Conservation (phyloP, 495 filamentous ascomycete species). For the Neurospora sp. region DNA sequence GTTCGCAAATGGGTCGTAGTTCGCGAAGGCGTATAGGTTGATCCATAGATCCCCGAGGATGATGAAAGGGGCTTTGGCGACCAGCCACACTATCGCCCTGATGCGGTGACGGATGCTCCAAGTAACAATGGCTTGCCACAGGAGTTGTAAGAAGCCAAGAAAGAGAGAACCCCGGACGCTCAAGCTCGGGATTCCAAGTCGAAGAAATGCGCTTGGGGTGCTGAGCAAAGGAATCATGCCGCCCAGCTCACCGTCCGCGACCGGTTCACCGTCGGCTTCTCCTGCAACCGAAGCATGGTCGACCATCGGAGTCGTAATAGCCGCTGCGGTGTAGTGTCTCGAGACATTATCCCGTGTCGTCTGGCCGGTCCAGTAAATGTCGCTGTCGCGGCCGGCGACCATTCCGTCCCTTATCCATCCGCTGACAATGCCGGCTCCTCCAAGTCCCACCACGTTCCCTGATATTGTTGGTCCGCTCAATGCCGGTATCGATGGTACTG, state of each 20-base stretch:
- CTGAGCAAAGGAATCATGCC: background rate
- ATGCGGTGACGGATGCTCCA: background rate
- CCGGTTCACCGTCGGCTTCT: background rate
- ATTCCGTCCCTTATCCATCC: background rate
- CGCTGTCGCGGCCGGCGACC: background rate
- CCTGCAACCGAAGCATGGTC: background rate
- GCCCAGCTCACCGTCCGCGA: background rate
- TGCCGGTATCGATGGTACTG: background rate
- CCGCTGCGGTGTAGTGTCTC: background rate
- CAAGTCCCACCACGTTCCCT: background rate
- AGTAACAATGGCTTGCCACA: background rate
- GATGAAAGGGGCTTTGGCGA: background rate
- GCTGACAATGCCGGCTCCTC: background rate
- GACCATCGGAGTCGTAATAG: background rate
- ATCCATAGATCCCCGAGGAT: background rate
- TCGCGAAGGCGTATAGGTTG: background rate
- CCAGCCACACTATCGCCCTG: background rate
- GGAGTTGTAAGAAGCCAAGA: background rate
- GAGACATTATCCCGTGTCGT: background rate
- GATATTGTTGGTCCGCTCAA: background rate
- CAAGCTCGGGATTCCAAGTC: background rate
- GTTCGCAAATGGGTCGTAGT: background rate
- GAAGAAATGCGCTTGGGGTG: background rate
- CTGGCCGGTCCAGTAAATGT: background rate
- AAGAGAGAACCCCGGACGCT: background rate